Evolutionary conservation across 768 basidiomycete genomes (phyloP), one percentile per base, ranked within the genome.

Genomic region (Phaeotremella skinneri): DNA sequence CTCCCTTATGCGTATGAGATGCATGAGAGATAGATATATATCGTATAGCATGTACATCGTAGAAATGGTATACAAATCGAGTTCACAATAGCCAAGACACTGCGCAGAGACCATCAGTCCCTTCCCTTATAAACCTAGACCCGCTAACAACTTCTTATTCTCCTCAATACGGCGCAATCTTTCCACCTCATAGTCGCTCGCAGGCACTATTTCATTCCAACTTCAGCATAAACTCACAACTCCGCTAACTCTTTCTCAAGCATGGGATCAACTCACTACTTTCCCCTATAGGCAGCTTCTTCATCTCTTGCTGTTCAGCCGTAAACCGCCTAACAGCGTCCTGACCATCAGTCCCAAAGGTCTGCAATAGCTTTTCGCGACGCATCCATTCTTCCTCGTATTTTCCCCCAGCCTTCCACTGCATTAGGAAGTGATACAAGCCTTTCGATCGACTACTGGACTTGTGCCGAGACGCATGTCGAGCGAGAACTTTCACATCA

Each of bases 121-220:
- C 4, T 21, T 55, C 16, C 55, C 30, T 25, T 27, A 52, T 32
- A 66, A 43, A 1, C 64, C 64, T 42, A 66, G 45, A 1, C 39
- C 29, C 43, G 34, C 54, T 49, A 66, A 52, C 34, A 66, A 37
- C 11, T 51, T 57, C 52, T 49, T 43, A 43, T 66, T 62, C 32
- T 62, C 61, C 16, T 56, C 34, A 20, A 66, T 66, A 31, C 59
- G 58, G n/a, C 58, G 61, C 21, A 39, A 31, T 25, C 64, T 50
- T 37, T 63, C 64, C 39, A 55, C 7, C 27, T 66, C 64, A 39
- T 66, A 66, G 6, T 66, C 58, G 47, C 32, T 63, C 29, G 49
- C 37, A 9, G 34, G 34, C 34, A 37, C 34, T 17, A 37, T 17
- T 37, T 37, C n/a, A n/a, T n/a, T 37, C 9, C 9, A 37, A 37